Conservation (phyloP, 495 filamentous ascomycete genomes). For the Ramalina intermedia region DNA sequence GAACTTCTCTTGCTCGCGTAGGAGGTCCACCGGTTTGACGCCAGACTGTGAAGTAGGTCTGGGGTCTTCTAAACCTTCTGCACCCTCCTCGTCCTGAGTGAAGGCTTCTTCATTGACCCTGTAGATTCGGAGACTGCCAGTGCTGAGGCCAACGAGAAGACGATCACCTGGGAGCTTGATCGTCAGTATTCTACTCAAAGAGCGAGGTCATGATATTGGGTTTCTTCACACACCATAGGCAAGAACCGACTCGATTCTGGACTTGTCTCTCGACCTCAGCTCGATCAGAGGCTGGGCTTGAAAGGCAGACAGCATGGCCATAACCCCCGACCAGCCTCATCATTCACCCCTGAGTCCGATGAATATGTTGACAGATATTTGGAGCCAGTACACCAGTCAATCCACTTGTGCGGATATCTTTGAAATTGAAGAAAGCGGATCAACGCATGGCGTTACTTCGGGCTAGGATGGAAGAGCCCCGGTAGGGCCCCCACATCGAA, state of each 20-base stretch:
- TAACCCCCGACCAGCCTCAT: too few relatives aligned
- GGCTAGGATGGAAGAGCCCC: too few relatives aligned
- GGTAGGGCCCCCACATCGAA: too few relatives aligned
- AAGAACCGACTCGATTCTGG: slow-evolving; percentile 84
- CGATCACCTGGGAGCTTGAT: slow-evolving; percentile 49
- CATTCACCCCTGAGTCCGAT: too few relatives aligned
- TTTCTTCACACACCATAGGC: slow-evolving; percentile 51
- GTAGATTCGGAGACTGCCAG: slow-evolving; percentile 79
- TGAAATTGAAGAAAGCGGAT: too few relatives aligned
- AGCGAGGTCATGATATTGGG: neutral
- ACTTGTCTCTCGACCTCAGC: slow-evolving; percentile 87
- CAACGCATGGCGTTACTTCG: too few relatives aligned
- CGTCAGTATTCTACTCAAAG: slow-evolving; percentile 6
- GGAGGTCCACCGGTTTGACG: slow-evolving; percentile 57
- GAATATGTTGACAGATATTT: too few relatives aligned
- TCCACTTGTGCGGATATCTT: too few relatives aligned
- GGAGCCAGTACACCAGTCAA: too few relatives aligned
- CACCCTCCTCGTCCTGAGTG: slow-evolving; percentile 12
- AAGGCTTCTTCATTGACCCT: slow-evolving; percentile 55
- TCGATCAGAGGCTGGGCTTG: slow-evolving; percentile 91
- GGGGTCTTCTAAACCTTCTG: slow-evolving; percentile 10
- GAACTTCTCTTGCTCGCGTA: slow-evolving; percentile 89
- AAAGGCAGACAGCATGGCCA: slow-evolving; percentile 89
- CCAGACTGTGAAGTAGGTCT: slow-evolving; percentile 22
- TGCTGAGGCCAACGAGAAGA: slow-evolving; percentile 80